Conservation (phyloP, 208 protist genomes). For the Trypanosoma lewisi region DNA sequence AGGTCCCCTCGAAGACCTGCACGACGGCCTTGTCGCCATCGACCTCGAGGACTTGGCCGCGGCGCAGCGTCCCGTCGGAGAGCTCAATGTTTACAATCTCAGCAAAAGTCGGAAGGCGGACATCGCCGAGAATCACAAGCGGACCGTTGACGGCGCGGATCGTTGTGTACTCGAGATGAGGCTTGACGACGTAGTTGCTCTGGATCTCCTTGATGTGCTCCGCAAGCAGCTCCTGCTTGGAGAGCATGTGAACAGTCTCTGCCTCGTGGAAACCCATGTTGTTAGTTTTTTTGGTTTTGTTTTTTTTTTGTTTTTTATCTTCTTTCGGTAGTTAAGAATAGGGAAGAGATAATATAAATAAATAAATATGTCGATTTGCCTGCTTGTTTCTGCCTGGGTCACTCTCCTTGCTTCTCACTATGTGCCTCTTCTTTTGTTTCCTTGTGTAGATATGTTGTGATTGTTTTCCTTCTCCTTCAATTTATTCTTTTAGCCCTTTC, state of each 20-base stretch:
- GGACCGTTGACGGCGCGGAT: conserved; percentile 99
- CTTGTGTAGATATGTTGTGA: not conserved
- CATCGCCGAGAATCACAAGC: conserved; percentile 99
- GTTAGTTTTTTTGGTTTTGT: not conserved
- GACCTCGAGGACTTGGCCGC: conserved; percentile 99
- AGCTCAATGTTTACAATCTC: conserved; percentile 99
- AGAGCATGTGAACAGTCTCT: conserved; percentile 59
- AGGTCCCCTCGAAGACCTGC: conserved; percentile 99
- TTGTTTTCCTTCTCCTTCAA: no score
- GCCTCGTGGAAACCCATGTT: conserved; percentile 26
- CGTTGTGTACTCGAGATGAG: conserved; percentile 97
- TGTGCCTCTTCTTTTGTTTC: no score
- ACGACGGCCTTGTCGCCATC: conserved; percentile 98
- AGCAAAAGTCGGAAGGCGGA: conserved; percentile 97
- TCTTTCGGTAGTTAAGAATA: no score
- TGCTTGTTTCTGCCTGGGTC: no score
- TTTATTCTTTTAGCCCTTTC: no score
- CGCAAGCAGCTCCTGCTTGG: conserved; percentile 85
- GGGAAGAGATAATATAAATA: no score
- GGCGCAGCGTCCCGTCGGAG: conserved; percentile 92
- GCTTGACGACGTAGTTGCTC: conserved; percentile 77
- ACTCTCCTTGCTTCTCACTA: no score
- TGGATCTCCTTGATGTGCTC: conserved; percentile 74
- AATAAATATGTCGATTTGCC: no score
- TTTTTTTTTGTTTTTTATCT: not conserved